Conservation (phyloP, 345 rosid genomes). For the Populus simonii region DNA sequence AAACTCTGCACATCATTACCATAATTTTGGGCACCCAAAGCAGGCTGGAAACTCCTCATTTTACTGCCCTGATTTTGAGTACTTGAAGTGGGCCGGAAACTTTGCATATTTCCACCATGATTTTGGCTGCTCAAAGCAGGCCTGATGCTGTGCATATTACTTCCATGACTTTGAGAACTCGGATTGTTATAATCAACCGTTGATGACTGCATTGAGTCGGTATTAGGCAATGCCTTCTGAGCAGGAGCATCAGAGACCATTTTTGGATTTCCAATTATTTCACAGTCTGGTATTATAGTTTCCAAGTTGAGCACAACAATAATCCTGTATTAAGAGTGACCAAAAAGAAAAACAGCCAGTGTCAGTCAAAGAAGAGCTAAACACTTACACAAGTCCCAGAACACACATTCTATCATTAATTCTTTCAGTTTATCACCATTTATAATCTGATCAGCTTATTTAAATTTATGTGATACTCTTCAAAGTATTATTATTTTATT, state of each 20-base stretch:
- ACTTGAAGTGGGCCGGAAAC: slow-evolving; percentile 44
- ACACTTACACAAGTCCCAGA: background rate
- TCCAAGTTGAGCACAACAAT: slow-evolving; percentile 82
- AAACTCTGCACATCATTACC: slow-evolving; percentile 42
- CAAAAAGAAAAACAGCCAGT: slow-evolving; percentile 4
- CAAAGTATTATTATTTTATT: background rate
- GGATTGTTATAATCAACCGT: slow-evolving; percentile 29
- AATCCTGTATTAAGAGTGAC: slow-evolving; percentile 43
- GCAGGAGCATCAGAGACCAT: slow-evolving; percentile 31
- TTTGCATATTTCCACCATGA: slow-evolving; percentile 33
- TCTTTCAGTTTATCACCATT: background rate
- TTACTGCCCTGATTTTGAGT: slow-evolving; percentile 20
- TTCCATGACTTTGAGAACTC: slow-evolving; percentile 9
- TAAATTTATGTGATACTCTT: background rate
- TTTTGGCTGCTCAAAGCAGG: slow-evolving; percentile 20
- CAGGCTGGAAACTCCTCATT: slow-evolving; percentile 6
- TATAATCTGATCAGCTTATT: background rate
- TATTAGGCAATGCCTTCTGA: slow-evolving; percentile 39
- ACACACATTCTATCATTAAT: background rate
- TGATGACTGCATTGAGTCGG: slow-evolving; percentile 27
- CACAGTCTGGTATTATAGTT: slow-evolving; percentile 64
- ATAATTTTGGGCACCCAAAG: slow-evolving; percentile 27
- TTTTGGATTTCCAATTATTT: slow-evolving; percentile 70
- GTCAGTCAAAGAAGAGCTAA: slow-evolving; percentile 7
- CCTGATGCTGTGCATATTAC: slow-evolving; percentile 10